These are phyloP conservation scores for Thelonectria discophora DNA, from an alignment of 2,329 filamentous ascomycete genomes.

Conservation along the genomic window DNA sequence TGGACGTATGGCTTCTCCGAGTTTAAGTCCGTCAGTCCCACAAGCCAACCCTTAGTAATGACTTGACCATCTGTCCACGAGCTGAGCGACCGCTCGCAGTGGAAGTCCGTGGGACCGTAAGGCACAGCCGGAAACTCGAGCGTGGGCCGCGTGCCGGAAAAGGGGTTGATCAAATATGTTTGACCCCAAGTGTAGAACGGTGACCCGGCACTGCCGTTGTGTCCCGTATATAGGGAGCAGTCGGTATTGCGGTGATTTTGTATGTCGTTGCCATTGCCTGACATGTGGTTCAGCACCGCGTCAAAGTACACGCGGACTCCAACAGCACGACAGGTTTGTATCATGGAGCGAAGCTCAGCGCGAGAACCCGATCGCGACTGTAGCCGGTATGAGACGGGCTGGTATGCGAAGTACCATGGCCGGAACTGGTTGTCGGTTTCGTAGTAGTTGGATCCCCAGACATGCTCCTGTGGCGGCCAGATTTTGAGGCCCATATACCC, in stretches of 20 bases:
- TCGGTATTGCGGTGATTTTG: conserved; percentile 12
- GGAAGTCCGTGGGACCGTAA: conserved; percentile 9
- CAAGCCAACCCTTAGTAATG: conserved; percentile 10
- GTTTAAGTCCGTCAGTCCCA: conserved; percentile 10
- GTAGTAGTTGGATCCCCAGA: conserved; percentile 14
- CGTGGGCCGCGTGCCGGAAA: conserved; percentile 5
- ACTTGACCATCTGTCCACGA: conserved; percentile 13
- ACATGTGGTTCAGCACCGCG: conserved; percentile 10
- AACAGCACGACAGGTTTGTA: conserved; percentile 11
- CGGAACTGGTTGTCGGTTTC: conserved; percentile 10
- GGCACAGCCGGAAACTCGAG: conserved; percentile 6
- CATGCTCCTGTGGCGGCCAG: conserved; percentile 11
- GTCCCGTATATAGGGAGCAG: conserved; percentile 11
- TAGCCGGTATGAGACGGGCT: conserved; percentile 8
- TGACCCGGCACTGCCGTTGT: conserved; percentile 3
- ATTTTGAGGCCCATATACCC: conserved; percentile 10
- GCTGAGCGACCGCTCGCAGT: conserved; percentile 9
- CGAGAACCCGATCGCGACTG: conserved; percentile 5
- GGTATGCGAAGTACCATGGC: conserved; percentile 10
- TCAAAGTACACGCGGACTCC: conserved; percentile 9
- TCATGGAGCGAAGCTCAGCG: conserved; percentile 6
- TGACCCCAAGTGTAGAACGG: conserved; percentile 11
- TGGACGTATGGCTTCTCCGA: conserved; percentile 11
- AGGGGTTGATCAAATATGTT: conserved; percentile 10
- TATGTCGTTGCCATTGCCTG: conserved; percentile 8